Evolutionary conservation across 1,284 basidiomycete genomes (phyloP).

Genomic region (Phenoliferia sp.): DNA sequence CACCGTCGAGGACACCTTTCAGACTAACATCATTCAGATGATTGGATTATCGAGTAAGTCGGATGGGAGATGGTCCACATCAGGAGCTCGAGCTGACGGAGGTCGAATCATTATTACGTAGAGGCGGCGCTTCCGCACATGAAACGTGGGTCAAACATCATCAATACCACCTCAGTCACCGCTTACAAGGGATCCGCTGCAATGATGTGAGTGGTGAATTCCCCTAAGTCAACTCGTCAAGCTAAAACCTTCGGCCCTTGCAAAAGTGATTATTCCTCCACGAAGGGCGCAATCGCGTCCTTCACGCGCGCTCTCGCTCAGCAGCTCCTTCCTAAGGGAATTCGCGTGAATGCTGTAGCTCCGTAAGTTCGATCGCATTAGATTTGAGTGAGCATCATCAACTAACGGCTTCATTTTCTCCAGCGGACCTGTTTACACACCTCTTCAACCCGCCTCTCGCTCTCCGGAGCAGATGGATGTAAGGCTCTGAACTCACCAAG

Average conservation of each 20-base stretch:
- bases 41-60: conserved; percentile 49
- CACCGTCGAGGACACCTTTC: conserved; percentile 53
- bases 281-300: conserved; percentile 36
- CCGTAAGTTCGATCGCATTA: conserved; percentile 51
- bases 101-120: too few relatives aligned
- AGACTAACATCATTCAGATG: conserved; percentile 57
- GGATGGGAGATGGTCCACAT: too few relatives aligned
- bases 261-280: not conserved
- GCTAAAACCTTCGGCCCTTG: not conserved
- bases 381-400: not conserved
- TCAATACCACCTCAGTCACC: conserved; percentile 61
- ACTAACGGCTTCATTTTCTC: conserved; percentile 2
- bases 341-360: conserved; percentile 55
- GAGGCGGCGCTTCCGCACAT: conserved; percentile 56
- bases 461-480: not conserved
- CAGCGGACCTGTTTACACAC: not conserved
- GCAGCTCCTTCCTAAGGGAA: conserved; percentile 56
- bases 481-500: too few relatives aligned
- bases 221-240: not conserved
- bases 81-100: too few relatives aligned
- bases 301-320: conserved; percentile 50
- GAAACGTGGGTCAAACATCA: conserved; percentile 57
- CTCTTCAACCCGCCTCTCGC: conserved; percentile 48
- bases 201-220: conserved; percentile 50
- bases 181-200: conserved; percentile 55